Conservation (phyloP, 768 basidiomycete genomes). For the Dictyophora rubrovolvata region DNA sequence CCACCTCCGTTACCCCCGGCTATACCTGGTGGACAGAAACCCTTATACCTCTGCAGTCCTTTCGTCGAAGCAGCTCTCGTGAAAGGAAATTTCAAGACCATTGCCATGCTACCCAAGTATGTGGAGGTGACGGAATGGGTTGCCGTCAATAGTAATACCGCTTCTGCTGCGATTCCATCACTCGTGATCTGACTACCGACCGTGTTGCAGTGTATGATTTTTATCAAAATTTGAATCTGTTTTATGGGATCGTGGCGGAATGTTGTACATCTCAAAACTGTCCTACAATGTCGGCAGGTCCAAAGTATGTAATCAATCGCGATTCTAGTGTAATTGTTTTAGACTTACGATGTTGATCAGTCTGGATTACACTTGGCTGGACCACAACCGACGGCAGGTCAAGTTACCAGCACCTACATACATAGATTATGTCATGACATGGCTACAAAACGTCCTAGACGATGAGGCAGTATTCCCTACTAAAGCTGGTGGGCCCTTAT, state of each 20-base stretch:
- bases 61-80: conserved; percentile 94
- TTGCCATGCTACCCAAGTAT: conserved; percentile 92
- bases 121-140: conserved; percentile 97
- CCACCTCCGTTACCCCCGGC: conserved; percentile 34
- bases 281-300: conserved; percentile 86
- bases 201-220: conserved; percentile 77
- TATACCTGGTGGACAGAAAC: conserved; percentile 33
- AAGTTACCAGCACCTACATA: conserved; percentile 89
- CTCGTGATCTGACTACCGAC: not conserved
- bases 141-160: conserved; percentile 70
- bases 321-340: not conserved
- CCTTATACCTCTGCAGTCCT: conserved; percentile 84
- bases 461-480: conserved; percentile 94
- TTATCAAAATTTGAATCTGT: conserved; percentile 93
- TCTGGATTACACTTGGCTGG: conserved; percentile 91
- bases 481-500: conserved; percentile 63
- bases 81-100: conserved; percentile 97
- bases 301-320: conserved; percentile 43
- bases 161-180: not conserved
- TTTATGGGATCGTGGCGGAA: conserved; percentile 90
- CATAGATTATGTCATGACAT: conserved; percentile 97
- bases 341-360: conserved; percentile 27
- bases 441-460: conserved; percentile 87
- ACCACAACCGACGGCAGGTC: conserved; percentile 81
- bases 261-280: conserved; percentile 85